phyloP scores from a whole-genome alignment of 129 eudicot genomes.

The Chrysanthemum makinoi region DNA sequence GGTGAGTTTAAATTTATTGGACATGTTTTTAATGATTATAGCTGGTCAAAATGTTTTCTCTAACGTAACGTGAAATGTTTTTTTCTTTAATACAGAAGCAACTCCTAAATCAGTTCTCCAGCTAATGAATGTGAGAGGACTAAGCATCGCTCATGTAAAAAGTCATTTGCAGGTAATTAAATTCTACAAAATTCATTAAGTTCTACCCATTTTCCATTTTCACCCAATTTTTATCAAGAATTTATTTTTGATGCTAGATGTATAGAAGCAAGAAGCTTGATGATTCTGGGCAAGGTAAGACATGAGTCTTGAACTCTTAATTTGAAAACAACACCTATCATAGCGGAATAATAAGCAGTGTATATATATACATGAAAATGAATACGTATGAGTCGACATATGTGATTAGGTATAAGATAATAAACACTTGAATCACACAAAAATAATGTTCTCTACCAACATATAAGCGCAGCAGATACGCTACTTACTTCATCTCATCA shows the following conservation, averaged over 20 bases:
- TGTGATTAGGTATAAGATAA: too few relatives aligned
- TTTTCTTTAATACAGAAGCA: conserved; percentile 56
- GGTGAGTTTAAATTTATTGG: neutral
- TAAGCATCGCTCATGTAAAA: conserved; percentile 86
- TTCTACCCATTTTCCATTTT: neutral
- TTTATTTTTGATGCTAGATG: conserved; percentile 46
- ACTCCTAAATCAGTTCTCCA: conserved; percentile 86
- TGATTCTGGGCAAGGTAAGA: conserved; percentile 72
- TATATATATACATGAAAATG: too few relatives aligned
- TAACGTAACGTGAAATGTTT: neutral
- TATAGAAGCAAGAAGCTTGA: conserved; percentile 80
- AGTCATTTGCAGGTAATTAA: conserved; percentile 81
- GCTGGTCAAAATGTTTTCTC: conserved; percentile 17
- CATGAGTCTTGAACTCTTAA: neutral
- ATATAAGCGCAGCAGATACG: neutral
- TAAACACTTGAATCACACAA: neutral
- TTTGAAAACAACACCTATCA: neutral
- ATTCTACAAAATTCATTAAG: conserved; percentile 6
- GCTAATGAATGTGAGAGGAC: conserved; percentile 85
- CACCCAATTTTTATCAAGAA: neutral
- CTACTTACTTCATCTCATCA: too few relatives aligned
- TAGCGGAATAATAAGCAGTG: neutral
- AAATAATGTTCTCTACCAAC: neutral
- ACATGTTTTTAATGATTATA: conserved; percentile 1
- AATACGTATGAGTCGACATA: too few relatives aligned